A percentile compares a stretch with the other conserved stretches of the same genome.
Conservation (phyloP, 1,284 basidiomycete species). For the Abortiporus biennis region DNA sequence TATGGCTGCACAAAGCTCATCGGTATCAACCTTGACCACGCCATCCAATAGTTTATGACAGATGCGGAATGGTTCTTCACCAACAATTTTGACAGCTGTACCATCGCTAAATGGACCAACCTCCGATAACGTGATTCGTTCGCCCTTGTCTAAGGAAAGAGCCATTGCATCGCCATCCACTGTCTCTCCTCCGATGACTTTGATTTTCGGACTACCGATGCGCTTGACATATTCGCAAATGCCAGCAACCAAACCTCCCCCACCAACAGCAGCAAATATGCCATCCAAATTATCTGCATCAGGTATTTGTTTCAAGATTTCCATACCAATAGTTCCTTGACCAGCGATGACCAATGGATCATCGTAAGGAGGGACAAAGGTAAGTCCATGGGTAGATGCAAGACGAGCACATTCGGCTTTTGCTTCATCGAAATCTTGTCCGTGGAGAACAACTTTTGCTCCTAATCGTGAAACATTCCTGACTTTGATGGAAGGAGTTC, state of each 20-base stretch:
- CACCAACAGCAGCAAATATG: constrained; percentile 89
- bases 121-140: constrained; percentile 80
- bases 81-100: constrained; percentile 97
- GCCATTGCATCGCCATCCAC: constrained; percentile 93
- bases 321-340: constrained; percentile 93
- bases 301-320: constrained; percentile 84
- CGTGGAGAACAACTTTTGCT: constrained; percentile 91
- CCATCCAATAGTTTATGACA: constrained; percentile 85
- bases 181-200: constrained; percentile 93
- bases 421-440: constrained; percentile 93
- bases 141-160: constrained; percentile 69
- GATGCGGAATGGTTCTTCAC: constrained; percentile 91
- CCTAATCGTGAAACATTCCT: constrained; percentile 90
- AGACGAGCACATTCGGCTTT: constrained; percentile 92
- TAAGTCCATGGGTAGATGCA: constrained; percentile 70
- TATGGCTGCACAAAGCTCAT: constrained; percentile 98
- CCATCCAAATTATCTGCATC: constrained; percentile 76
- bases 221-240: constrained; percentile 92
- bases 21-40: constrained; percentile 85
- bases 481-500: constrained; percentile 95
- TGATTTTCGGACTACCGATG: constrained; percentile 81
- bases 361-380: constrained; percentile 96
- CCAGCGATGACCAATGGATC: constrained; percentile 97
- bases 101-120: constrained; percentile 98
- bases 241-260: constrained; percentile 89